Percentiles rank a stretch among this genome's conserved stretches.
Conservation (phyloP, 768 basidiomycete species). For the Tricholoma hemisulphureum region DNA sequence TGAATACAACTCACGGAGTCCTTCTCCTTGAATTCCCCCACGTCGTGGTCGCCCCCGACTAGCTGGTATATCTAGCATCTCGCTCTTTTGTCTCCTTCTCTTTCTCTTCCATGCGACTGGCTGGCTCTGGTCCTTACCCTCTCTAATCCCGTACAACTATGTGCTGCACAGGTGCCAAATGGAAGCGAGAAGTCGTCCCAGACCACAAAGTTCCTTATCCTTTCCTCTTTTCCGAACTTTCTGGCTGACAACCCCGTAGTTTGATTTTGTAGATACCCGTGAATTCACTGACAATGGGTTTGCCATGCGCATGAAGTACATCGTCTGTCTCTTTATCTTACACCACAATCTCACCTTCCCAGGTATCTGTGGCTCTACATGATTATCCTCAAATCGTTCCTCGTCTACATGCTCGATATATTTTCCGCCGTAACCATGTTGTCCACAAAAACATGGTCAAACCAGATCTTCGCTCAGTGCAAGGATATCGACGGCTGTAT, state of each 20-base stretch:
- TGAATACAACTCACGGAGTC: too few species aligned
- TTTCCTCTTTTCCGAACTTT: background rate
- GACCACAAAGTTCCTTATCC: conserved; percentile 81
- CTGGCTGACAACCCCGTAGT: conserved; percentile 51
- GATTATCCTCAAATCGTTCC: conserved; percentile 91
- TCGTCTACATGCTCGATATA: conserved; percentile 96
- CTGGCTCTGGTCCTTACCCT: conserved; percentile 39
- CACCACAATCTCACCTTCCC: conserved; percentile 3
- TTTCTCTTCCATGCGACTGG: conserved; percentile 47
- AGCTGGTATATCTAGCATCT: conserved; percentile 21
- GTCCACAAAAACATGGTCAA: conserved; percentile 86
- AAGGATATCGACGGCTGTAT: conserved; percentile 64
- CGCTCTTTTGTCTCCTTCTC: conserved; percentile 24
- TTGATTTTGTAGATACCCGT: conserved; percentile 92
- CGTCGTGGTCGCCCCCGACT: conserved; percentile 3
- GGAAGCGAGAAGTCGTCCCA: conserved; percentile 96
- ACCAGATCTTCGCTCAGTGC: conserved; percentile 84
- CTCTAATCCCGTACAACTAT: conserved; percentile 32
- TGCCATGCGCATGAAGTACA: conserved; percentile 83
- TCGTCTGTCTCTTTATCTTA: conserved; percentile 5
- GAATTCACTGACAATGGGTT: conserved; percentile 91
- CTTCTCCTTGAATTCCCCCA: background rate
- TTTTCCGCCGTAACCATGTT: conserved; percentile 98
- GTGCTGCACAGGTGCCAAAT: conserved; percentile 72
- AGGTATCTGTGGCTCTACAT: conserved; percentile 95